phyloP scores from a whole-genome alignment of 176 grass and related monocot genomes.

The Rhynchospora tenuis region DNA sequence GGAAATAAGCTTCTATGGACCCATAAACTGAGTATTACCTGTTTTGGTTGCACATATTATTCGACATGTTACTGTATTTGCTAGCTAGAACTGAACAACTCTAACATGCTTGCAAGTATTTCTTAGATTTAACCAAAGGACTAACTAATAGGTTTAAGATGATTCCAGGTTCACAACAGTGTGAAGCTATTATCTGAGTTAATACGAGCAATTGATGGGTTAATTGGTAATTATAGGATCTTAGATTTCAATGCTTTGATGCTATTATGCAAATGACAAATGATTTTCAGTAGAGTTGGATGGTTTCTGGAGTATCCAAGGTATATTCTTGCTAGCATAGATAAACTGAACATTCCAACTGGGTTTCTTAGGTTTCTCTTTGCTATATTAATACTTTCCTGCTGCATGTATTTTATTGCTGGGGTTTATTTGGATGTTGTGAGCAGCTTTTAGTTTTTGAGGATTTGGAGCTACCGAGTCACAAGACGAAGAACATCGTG shows the following conservation, averaged over 20 bases:
- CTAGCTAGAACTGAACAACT: neutral
- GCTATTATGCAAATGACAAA: neutral
- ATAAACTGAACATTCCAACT: neutral
- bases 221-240: neutral
- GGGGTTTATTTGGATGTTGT: neutral
- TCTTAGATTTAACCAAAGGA: neutral
- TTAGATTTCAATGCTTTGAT: neutral
- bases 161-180: neutral
- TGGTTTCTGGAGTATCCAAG: neutral
- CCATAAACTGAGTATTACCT: neutral
- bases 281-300: neutral
- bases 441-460: conserved; percentile 63
- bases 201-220: neutral
- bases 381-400: neutral
- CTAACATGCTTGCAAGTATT: neutral
- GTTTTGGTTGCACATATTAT: neutral
- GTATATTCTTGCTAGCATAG: neutral
- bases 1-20: neutral
- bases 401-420: neutral
- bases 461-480: conserved; percentile 59
- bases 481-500: conserved; percentile 89
- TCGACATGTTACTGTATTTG: neutral
- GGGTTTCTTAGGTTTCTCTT: neutral
- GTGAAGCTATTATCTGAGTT: neutral
- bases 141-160: neutral